Base-by-base conservation (phyloP, 2,329 filamentous ascomycete species). In the Penicillium sp. region DNA sequence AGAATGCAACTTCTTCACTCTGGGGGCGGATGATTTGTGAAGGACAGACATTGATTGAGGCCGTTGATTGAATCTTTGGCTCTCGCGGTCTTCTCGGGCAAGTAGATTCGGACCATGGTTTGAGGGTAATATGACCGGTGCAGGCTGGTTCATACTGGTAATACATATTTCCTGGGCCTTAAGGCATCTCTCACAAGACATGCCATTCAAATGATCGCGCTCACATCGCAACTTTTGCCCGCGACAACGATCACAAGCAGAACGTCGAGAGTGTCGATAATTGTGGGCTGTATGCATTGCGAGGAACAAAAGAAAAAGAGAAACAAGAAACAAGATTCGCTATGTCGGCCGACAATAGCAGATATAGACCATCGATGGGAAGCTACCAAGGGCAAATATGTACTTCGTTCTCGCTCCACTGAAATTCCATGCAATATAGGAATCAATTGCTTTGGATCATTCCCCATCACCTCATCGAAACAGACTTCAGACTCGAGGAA, bases 221-320 rank as follows among this genome's bases (percentile, higher is more conserved):
- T 66, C 63, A 53, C 64, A 66, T 16, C 64, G 58, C 10, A 66
- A 43, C 38, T 66, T 66, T 38, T 65, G 65, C 22, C 64, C 64
- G 18, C 64, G 64, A 42, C 64, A 66, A 40, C 63, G 55, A 58
- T 66, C 63, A 24, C 64, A 66, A 18, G 64, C 64, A 1, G 64
- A 66, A 16, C 64, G 43, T 40, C 64, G 58, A 26, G 64, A 66
- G 35, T 66, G 64, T 11, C 64, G 53, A 44, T 66, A 65, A 32
- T 61, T 65, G 7, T 57, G 26, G 35, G 46, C 45, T 22, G 61
- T 40, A 20, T 65, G 61, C 63, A 65, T 66, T 35, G 37, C 34
- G 24, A 31, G 3, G 8, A 8, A 18, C 10, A 24, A 20, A 13
- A 9, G 7, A 16, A 11, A n/a, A 5, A 1, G 1, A 20, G 2